These are phyloP conservation scores for Tillandsia fasciculata DNA, from an alignment of 176 grass and related monocot genomes.

Conservation along the genomic window DNA sequence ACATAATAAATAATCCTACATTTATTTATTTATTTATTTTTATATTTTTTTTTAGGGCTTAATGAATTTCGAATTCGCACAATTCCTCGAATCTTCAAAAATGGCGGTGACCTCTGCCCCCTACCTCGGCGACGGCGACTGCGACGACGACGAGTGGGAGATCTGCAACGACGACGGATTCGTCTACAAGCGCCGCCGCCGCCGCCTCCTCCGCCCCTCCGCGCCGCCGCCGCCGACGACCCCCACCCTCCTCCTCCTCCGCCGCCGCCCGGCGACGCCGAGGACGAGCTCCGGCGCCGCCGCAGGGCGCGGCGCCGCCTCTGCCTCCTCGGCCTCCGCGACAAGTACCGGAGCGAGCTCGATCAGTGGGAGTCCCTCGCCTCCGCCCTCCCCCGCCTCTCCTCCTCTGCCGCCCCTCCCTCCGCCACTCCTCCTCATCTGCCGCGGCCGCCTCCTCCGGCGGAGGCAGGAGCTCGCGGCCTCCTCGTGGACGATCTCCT, in stretches of 20 bases:
- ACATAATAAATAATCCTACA: no score
- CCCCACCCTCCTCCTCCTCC: background rate
- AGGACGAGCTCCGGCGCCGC: conserved; percentile 6
- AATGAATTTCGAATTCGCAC: background rate
- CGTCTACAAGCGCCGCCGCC: conserved; percentile 21
- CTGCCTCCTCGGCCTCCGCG: conserved; percentile 8
- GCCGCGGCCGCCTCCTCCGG: background rate
- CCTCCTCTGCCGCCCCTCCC: background rate
- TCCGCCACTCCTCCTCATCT: background rate
- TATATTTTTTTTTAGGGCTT: no score
- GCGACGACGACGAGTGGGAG: conserved; percentile 17
- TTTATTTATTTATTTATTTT: no score
- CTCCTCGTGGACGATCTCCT: conserved; percentile 10
- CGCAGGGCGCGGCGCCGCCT: background rate
- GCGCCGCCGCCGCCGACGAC: background rate
- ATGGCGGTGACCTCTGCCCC: background rate
- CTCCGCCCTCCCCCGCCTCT: background rate
- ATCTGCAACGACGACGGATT: conserved; percentile 21
- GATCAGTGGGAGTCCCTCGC: conserved; percentile 14
- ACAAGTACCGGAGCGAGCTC: conserved; percentile 6
- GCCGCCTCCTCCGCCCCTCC: background rate
- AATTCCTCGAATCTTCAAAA: background rate
- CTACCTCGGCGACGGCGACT: conserved; percentile 2
- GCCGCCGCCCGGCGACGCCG: background rate
- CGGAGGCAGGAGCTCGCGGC: background rate